Percentiles rank a stretch among this genome's conserved stretches.
Evolutionary conservation across 257 asterid genomes (phyloP).

Genomic region (Jacaranda mimosifolia): DNA sequence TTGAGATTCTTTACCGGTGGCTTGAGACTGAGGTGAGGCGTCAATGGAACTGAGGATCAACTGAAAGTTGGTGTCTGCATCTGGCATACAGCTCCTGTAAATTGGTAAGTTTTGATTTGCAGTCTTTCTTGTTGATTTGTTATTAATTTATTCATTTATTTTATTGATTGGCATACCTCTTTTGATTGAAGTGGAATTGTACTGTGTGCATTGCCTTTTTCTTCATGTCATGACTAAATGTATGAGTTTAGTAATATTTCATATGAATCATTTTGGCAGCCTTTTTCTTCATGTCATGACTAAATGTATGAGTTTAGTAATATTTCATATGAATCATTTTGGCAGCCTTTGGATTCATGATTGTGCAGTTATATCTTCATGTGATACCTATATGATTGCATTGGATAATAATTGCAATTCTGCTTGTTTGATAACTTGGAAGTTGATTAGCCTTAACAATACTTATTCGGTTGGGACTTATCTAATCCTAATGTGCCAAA

Average conservation of each 20-base stretch:
- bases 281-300: background rate
- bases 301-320: background rate
- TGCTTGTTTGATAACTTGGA: conserved; percentile 2
- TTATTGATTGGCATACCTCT: conserved; percentile 6
- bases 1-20: conserved; percentile 32
- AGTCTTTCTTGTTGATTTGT: conserved; percentile 29
- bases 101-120: conserved; percentile 57
- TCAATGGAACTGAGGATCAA: conserved; percentile 38
- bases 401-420: background rate
- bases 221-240: background rate
- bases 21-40: conserved; percentile 28
- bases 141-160: conserved; percentile 23
- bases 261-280: background rate
- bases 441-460: background rate
- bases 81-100: conserved; percentile 52
- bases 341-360: background rate
- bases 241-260: background rate
- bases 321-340: background rate
- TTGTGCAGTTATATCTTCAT: background rate
- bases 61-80: conserved; percentile 35
- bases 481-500: background rate
- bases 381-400: background rate
- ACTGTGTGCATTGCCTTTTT: background rate
- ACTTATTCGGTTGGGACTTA: background rate
- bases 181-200: conserved; percentile 14